These are phyloP conservation scores for Boletales sp. DNA, from an alignment of 768 basidiomycete species.

Conservation along the genomic window DNA sequence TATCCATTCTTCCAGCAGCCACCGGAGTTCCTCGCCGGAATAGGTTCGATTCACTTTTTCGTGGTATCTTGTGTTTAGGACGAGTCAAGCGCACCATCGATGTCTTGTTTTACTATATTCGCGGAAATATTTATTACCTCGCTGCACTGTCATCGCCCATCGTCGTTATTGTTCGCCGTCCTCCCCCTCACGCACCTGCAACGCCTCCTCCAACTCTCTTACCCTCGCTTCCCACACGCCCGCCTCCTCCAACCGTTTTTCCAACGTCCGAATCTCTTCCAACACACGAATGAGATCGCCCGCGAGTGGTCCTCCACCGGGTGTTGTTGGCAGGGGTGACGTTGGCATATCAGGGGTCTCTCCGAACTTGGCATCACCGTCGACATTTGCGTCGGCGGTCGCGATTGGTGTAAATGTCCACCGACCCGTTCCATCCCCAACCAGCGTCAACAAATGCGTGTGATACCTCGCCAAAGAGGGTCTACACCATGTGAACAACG, in stretches of 20 bases:
- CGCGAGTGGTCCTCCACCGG: constrained; percentile 1
- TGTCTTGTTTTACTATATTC: too few species aligned
- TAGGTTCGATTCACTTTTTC: too few species aligned
- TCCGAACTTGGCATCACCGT: neutral
- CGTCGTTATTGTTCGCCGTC: neutral
- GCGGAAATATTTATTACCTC: too few species aligned
- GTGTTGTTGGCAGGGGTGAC: neutral
- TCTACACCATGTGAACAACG: constrained; percentile 33
- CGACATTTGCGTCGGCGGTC: neutral
- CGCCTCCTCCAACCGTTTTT: constrained; percentile 23
- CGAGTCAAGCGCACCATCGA: too few species aligned
- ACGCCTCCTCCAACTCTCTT: constrained; percentile 20
- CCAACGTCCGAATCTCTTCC: constrained; percentile 26
- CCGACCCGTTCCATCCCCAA: constrained; percentile 63
- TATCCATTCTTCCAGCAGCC: too few species aligned
- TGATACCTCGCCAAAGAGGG: constrained; percentile 89
- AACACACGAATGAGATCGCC: constrained; percentile 22
- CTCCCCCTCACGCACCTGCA: constrained; percentile 15
- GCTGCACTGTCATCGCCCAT: too few species aligned
- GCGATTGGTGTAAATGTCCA: constrained; percentile 68
- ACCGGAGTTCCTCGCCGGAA: too few species aligned
- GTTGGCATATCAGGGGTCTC: neutral
- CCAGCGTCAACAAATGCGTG: constrained; percentile 75
- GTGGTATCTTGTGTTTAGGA: too few species aligned
- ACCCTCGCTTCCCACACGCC: constrained; percentile 26